Conservation (phyloP, 176 grass and related monocot genomes). For the Tillandsia fasciculata region DNA sequence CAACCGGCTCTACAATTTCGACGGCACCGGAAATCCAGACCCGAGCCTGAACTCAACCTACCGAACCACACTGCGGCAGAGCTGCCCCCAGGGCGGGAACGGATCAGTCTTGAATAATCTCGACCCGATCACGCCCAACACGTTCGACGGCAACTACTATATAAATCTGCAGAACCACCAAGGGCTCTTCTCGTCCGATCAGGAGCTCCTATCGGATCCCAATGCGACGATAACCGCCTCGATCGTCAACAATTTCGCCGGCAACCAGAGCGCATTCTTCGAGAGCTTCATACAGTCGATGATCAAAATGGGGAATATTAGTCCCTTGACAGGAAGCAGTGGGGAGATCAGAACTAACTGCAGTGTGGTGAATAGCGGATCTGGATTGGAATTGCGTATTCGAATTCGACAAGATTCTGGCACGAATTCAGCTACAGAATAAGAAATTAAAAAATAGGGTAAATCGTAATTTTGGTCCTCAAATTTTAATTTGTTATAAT, state of each 20-base stretch:
- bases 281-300: slow-evolving; percentile 50
- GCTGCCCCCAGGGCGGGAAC: slow-evolving; percentile 32
- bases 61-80: slow-evolving; percentile 12
- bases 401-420: no score
- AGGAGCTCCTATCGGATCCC: slow-evolving; percentile 38
- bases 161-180: slow-evolving; percentile 50
- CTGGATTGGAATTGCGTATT: no score
- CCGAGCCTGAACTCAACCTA: neutral
- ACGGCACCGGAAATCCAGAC: neutral
- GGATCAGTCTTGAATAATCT: slow-evolving; percentile 48
- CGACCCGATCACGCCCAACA: slow-evolving; percentile 36
- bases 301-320: slow-evolving; percentile 77
- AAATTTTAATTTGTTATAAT: no score
- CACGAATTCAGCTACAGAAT: no score
- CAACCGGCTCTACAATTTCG: slow-evolving; percentile 15
- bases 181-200: slow-evolving; percentile 76
- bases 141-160: slow-evolving; percentile 78
- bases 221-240: slow-evolving; percentile 43
- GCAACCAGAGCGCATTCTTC: slow-evolving; percentile 43
- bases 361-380: slow-evolving; percentile 33
- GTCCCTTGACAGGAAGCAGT: slow-evolving; percentile 40
- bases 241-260: slow-evolving; percentile 36
- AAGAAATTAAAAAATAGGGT: no score
- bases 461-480: no score
- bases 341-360: slow-evolving; percentile 68